Percentiles rank a stretch among this genome's conserved stretches.
Evolutionary conservation across 1,139 yeast species (phyloP).

Genomic region (Trichomonascaceae sp.): DNA sequence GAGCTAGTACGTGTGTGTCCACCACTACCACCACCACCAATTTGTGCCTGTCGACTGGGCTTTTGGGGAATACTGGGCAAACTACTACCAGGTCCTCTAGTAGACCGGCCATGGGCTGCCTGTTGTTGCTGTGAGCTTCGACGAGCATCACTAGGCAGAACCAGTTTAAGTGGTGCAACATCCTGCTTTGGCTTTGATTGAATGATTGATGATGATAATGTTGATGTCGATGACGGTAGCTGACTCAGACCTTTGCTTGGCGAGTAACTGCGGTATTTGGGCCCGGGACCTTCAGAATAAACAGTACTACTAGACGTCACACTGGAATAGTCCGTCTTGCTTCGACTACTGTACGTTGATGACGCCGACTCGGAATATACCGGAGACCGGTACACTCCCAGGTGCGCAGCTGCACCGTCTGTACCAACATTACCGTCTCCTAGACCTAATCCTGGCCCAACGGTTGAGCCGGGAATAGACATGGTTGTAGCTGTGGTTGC

Average conservation of each 20-base stretch:
- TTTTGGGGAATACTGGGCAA: slow-evolving; percentile 3
- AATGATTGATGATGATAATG: slow-evolving; percentile 3
- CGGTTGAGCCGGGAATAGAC: slow-evolving; percentile 1
- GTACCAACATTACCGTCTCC: background rate
- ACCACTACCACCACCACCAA: slow-evolving; percentile 1
- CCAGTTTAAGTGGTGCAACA: slow-evolving; percentile 15
- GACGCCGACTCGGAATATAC: slow-evolving; percentile 3
- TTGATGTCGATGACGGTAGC: slow-evolving; percentile 1
- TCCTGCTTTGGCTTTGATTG: slow-evolving; percentile 2
- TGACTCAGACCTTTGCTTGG: background rate
- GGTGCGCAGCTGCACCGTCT: background rate
- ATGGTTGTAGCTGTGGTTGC: slow-evolving; percentile 2
- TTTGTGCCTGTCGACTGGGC: slow-evolving; percentile 4
- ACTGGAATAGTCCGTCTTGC: slow-evolving; percentile 4
- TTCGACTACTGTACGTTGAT: slow-evolving; percentile 3
- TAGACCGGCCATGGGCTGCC: slow-evolving; percentile 6
- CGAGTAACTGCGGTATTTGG: slow-evolving; percentile 1
- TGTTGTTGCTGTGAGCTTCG: slow-evolving; percentile 13
- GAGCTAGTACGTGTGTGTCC: slow-evolving; percentile 2
- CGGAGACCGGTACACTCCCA: slow-evolving; percentile 3
- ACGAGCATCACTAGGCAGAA: slow-evolving; percentile 21
- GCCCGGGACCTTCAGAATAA: background rate
- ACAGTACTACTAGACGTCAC: background rate
- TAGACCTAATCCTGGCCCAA: background rate
- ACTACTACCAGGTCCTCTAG: background rate